Base-by-base conservation (phyloP, 2,329 filamentous ascomycete genomes). In the Paracorniculantispora psalliotae region DNA sequence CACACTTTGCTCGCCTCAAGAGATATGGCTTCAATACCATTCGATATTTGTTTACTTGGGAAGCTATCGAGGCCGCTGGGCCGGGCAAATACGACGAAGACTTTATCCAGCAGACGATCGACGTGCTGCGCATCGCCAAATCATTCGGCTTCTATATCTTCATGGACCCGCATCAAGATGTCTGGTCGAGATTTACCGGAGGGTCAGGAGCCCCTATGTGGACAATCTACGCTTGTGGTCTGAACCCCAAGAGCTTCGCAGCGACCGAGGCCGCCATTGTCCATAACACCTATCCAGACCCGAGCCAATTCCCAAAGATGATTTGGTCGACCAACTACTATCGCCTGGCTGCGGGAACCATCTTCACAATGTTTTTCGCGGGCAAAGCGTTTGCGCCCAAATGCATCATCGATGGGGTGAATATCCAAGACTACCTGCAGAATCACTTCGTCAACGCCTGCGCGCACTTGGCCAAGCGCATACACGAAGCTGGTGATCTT, bases 291-390 rank as follows among this genome's bases (percentile, higher is more conserved):
- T 97, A 91, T 69, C 86, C 90, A 10, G 83, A 96, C 21, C 91
- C 92, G 9, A 87, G 87, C 26, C 82, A 87, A 1, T 99, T 93
- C 65, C 94, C 94, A 25, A 97, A 97, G 77, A 99, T 99, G 96
- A 93, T 97, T 60, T 99, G 94, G 94, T 92, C 93, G 17, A 97
- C 96, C 54, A 99, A 99, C 71, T 99, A 99, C 73, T 89, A 86
- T 62, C 85, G 94, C 25, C 79, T 97, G 52, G 92, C 89, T 2
- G 90, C 88, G 52, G 91, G 92, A 64, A 92, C 91, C 48, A 91
- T 97, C 65, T 97, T 97, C 71, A 96, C 93, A 0, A 77, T 97
- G 54, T 99, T 96, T 77, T 99, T 96, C 72, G 92, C 83, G 9
- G 94, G 94, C 37, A 85, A 81, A 63, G 91, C 96, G 67, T 97